Conservation (phyloP, 2,329 filamentous ascomycete genomes). For the Claviceps monticola region DNA sequence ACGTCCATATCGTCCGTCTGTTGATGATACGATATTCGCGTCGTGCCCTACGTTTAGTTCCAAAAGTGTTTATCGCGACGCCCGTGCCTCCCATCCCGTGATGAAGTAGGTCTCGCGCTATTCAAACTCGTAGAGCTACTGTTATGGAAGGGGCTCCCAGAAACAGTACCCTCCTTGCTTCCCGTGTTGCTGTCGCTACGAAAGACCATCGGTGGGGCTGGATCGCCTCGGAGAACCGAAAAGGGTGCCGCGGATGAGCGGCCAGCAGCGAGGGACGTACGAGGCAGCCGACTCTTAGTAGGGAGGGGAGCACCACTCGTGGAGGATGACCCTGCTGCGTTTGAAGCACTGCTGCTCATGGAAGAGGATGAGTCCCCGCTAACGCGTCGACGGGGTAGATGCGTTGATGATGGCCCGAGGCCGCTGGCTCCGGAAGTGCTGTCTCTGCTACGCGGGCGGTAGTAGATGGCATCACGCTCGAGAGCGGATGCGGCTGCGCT, state of each 20-base stretch:
- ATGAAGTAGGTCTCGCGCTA: background rate
- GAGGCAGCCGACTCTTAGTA: conserved; percentile 25
- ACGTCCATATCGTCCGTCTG: conserved; percentile 11
- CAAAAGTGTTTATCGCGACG: conserved; percentile 3
- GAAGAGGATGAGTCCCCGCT: conserved; percentile 25
- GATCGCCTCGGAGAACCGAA: conserved; percentile 7
- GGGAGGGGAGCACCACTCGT: background rate
- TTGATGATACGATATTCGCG: conserved; percentile 7
- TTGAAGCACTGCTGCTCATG: conserved; percentile 8
- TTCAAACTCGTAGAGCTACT: background rate
- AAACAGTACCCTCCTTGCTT: conserved; percentile 23
- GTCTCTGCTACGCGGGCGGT: conserved; percentile 29
- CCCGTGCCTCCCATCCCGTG: conserved; percentile 3
- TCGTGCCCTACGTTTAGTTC: conserved; percentile 13
- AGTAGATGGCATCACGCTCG: conserved; percentile 27
- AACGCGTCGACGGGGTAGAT: conserved; percentile 25
- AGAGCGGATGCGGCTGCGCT: conserved; percentile 17
- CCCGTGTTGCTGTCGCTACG: conserved; percentile 26
- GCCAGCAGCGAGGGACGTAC: conserved; percentile 21
- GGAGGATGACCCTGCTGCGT: conserved; percentile 1
- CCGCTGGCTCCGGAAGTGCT: conserved; percentile 9
- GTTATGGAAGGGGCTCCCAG: background rate
- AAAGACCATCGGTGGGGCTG: conserved; percentile 16
- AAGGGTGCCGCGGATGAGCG: conserved; percentile 11
- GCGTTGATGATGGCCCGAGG: conserved; percentile 15